phyloP scores from a whole-genome alignment of 257 asterid species.

The Striga asiatica region DNA sequence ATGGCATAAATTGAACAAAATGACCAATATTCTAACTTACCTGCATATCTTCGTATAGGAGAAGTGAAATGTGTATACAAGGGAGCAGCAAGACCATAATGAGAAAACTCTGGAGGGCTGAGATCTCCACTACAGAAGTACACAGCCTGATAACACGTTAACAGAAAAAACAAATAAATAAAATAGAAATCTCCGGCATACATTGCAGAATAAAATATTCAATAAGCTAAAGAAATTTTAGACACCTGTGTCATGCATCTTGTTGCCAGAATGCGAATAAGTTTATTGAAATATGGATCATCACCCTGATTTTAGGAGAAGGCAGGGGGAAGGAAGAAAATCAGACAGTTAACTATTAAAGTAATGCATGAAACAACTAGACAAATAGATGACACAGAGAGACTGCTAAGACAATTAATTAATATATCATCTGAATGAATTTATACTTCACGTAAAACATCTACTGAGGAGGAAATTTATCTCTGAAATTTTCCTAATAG shows the following conservation, averaged over 20 bases:
- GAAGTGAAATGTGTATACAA: constrained; percentile 97
- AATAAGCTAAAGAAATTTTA: not conserved
- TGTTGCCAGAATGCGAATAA: constrained; percentile 93
- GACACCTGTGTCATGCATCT: constrained; percentile 99
- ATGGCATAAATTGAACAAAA: constrained; percentile 15
- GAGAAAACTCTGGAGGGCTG: constrained; percentile 77
- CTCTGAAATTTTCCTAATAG: too few relatives aligned
- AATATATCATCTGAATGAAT: not conserved
- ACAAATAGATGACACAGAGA: not conserved
- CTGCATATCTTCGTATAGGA: constrained; percentile 97
- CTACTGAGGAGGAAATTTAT: not conserved
- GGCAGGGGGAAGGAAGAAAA: too few relatives aligned
- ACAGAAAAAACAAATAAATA: not conserved
- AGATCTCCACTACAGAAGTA: constrained; percentile 97
- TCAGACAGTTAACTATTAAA: constrained; percentile 9
- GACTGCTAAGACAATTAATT: not conserved
- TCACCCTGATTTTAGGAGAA: constrained; percentile 43
- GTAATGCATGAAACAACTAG: constrained; percentile 3
- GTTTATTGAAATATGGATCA: constrained; percentile 92
- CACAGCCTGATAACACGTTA: constrained; percentile 60
- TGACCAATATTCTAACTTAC: constrained; percentile 23
- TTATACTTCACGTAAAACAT: too few relatives aligned
- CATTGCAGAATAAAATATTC: not conserved
- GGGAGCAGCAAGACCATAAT: constrained; percentile 93
- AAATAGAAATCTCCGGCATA: constrained; percentile 14